Evolutionary conservation across 139 green algal genomes (phyloP).

Genomic region (Bryopsis sp.): DNA sequence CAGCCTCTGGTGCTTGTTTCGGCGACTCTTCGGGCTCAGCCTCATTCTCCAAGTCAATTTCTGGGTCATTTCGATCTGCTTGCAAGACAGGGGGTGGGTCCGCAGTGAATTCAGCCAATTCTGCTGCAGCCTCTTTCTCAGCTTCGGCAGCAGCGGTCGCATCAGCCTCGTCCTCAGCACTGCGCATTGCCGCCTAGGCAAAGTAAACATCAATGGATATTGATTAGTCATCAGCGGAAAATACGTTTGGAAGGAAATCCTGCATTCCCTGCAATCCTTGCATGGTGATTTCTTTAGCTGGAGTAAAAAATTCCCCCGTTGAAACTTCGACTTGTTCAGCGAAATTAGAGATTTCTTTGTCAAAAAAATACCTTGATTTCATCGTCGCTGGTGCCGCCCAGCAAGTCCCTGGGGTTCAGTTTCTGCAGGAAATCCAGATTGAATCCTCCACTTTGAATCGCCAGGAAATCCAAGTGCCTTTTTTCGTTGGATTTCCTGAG

Average conservation of each 20-base stretch:
- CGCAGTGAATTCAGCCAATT: conserved; percentile 38
- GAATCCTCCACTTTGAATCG: conserved; percentile 89
- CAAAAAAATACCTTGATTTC: conserved; percentile 16
- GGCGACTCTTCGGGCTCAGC: no score
- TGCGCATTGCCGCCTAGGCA: conserved; percentile 47
- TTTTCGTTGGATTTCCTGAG: conserved; percentile 95
- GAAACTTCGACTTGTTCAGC: no score
- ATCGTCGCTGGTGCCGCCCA: conserved; percentile 8
- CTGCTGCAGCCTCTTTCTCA: conserved; percentile 39
- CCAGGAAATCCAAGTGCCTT: conserved; percentile 84
- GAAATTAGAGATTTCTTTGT: conserved; percentile 39
- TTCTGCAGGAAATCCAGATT: conserved; percentile 69
- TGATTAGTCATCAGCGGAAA: no score
- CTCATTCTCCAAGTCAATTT: not conserved
- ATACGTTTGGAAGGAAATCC: no score
- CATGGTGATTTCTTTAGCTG: no score
- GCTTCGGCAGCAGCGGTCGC: conserved; percentile 27
- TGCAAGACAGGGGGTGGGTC: no score
- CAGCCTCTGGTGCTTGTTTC: no score
- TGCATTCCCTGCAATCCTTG: no score
- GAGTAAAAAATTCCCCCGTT: no score
- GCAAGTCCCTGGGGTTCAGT: conserved; percentile 36
- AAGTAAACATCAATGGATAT: no score
- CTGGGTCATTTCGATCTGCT: no score
- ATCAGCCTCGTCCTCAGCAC: conserved; percentile 66